Conservation (phyloP, 768 basidiomycete species). For the Coprinopsis sp. region DNA sequence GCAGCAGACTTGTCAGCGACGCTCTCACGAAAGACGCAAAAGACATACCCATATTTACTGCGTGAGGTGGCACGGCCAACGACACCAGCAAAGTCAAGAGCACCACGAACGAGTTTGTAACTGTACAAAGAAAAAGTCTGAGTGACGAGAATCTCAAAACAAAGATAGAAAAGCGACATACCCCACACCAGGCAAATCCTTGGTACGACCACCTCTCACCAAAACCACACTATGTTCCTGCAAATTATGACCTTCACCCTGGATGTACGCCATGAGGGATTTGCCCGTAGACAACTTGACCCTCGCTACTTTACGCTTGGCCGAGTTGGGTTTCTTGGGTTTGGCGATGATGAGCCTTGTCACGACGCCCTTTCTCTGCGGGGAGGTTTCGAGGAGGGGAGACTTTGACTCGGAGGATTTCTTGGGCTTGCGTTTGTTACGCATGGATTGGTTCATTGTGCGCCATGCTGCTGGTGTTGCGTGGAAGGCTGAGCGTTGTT, state of each 20-base stretch:
- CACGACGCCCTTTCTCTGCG: constrained; percentile 91
- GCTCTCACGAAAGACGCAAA: constrained; percentile 5
- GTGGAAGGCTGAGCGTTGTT: constrained; percentile 53
- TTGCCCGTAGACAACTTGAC: constrained; percentile 90
- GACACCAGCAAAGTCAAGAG: constrained; percentile 87
- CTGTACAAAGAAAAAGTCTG: constrained; percentile 38
- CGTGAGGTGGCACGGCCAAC: constrained; percentile 75
- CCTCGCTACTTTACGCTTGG: constrained; percentile 93
- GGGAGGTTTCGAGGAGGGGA: constrained; percentile 74
- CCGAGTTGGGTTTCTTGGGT: constrained; percentile 98
- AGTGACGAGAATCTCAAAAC: not conserved
- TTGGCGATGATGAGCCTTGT: constrained; percentile 73
- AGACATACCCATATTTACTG: constrained; percentile 85
- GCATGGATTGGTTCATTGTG: constrained; percentile 87
- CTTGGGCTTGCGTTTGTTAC: constrained; percentile 59
- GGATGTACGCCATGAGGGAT: constrained; percentile 89
- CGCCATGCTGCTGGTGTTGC: constrained; percentile 49
- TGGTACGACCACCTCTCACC: constrained; percentile 90
- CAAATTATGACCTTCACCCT: constrained; percentile 95
- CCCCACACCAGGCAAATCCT: constrained; percentile 98
- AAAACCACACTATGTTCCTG: constrained; percentile 97
- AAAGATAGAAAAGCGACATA: constrained; percentile 34
- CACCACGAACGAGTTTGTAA: constrained; percentile 93
- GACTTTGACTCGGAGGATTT: constrained; percentile 55
- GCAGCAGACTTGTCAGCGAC: constrained; percentile 6